phyloP scores from a whole-genome alignment of 2,329 filamentous ascomycete species.

The Penicillium sp. region DNA sequence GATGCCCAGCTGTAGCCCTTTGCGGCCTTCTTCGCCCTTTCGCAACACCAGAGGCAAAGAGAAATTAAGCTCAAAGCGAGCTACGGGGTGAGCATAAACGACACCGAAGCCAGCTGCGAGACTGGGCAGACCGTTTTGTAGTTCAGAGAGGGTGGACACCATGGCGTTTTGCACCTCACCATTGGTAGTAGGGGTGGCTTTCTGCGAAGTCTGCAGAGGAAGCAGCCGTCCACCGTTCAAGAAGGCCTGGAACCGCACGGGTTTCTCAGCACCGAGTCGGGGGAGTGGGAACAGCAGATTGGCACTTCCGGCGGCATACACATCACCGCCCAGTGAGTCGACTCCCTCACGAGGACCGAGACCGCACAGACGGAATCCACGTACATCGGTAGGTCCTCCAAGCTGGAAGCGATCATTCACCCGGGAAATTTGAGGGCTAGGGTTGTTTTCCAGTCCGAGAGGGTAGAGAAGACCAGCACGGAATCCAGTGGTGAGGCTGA shows the following conservation, averaged over 20 bases:
- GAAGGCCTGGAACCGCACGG: slow-evolving; percentile 84
- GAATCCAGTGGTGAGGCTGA: slow-evolving; percentile 79
- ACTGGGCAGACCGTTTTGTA: slow-evolving; percentile 76
- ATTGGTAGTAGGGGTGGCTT: slow-evolving; percentile 49
- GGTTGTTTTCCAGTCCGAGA: slow-evolving; percentile 61
- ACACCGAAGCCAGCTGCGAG: slow-evolving; percentile 83
- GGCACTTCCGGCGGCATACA: slow-evolving; percentile 85
- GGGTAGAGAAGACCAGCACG: slow-evolving; percentile 82
- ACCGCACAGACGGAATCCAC: slow-evolving; percentile 86
- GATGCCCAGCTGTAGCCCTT: slow-evolving; percentile 92
- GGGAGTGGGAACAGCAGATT: slow-evolving; percentile 85
- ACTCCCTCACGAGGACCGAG: slow-evolving; percentile 82
- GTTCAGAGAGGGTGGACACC: slow-evolving; percentile 63
- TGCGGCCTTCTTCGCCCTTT: slow-evolving; percentile 80
- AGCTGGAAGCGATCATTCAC: slow-evolving; percentile 95
- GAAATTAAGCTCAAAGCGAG: slow-evolving; percentile 94
- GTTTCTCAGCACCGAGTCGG: slow-evolving; percentile 74
- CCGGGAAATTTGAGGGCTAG: slow-evolving; percentile 64
- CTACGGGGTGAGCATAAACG: slow-evolving; percentile 91
- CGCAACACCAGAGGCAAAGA: slow-evolving; percentile 79
- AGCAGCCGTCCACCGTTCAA: slow-evolving; percentile 85
- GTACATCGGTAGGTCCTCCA: slow-evolving; percentile 89
- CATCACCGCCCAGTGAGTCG: slow-evolving; percentile 86
- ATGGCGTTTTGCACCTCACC: slow-evolving; percentile 48
- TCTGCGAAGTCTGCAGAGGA: slow-evolving; percentile 62